phyloP scores from a whole-genome alignment of 2,329 filamentous ascomycete species.

The Colletotrichum orchidophilum region DNA sequence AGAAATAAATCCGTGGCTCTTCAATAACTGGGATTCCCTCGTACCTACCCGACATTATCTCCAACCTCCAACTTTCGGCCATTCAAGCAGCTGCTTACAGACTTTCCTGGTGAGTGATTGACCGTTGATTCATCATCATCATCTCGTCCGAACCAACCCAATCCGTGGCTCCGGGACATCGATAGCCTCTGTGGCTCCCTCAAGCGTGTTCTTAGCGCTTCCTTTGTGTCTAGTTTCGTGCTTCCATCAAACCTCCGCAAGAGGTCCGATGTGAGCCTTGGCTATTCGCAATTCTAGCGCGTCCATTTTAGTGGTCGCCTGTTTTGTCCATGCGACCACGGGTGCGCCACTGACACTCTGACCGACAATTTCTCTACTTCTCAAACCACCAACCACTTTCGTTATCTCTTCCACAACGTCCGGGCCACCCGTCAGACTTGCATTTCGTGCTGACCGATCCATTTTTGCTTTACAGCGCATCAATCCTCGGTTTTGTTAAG shows the following conservation, averaged over 20 bases:
- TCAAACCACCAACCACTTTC: conserved; percentile 18
- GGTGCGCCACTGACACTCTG: conserved; percentile 31
- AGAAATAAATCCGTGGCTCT: not conserved
- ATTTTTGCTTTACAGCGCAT: conserved; percentile 4
- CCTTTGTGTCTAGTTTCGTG: conserved; percentile 6
- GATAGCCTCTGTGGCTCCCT: conserved; percentile 17
- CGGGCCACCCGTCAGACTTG: not conserved
- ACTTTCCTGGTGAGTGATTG: conserved; percentile 19
- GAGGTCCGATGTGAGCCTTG: conserved; percentile 5
- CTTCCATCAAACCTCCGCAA: conserved; percentile 19
- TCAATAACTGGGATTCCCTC: too few species aligned
- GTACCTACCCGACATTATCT: not conserved
- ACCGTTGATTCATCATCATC: conserved; percentile 22
- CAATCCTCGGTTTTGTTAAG: conserved; percentile 8
- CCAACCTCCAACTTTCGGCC: conserved; percentile 1
- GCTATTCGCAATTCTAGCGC: conserved; percentile 8
- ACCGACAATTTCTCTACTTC: conserved; percentile 30
- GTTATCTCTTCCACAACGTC: conserved; percentile 28
- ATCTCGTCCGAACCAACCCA: conserved; percentile 18
- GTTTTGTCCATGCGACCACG: conserved; percentile 18
- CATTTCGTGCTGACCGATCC: conserved; percentile 24
- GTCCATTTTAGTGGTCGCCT: conserved; percentile 27
- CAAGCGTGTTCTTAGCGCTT: conserved; percentile 26
- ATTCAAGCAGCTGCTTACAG: conserved; percentile 9
- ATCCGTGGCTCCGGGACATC: conserved; percentile 17